Evolutionary conservation across 805 yeast species (phyloP), one percentile per base, ranked within the genome.

Genomic region (Ascoidea rubescens): DNA sequence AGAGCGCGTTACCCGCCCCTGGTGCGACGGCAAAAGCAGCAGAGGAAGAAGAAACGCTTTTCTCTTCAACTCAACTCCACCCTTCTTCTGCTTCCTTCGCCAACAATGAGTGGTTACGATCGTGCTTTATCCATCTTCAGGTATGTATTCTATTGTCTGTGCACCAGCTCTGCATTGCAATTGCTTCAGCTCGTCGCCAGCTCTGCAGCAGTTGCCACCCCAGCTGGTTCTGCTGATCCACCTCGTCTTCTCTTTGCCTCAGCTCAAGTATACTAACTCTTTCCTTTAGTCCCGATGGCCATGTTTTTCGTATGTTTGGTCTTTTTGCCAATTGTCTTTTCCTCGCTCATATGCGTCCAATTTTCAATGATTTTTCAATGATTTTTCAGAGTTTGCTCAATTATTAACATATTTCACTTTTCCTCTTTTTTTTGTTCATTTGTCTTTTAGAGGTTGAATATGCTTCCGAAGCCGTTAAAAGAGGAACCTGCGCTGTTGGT

Each of bases 401-500:
- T 31, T 31, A 8, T 8, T 5, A 14, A 42, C 8, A n/a, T 21
- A n/a, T 30, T 5, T 21, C 3, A 21, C 7, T 46, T 30, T 45
- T 7, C 10, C 8, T 5, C 12, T 6, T 48, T 5, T 51, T 51
- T 58, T 17, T 50, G 50, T 50, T 50, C 44, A 49, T 48, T 42
- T 31, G 32, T 67, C 45, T 52, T 59, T 48, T 63, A 78, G 83
- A 93, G 76, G 99, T 93, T 46, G 98, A 93, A 68, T 93, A 93
- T 63, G 99, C 99, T 31, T 76, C 85, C 45, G 99, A 93, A 67
- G 99, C 99, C 0, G 99, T 93, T 48, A 93, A 91, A 65, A 80
- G 98, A 70, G 99, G 99, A 55, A 93, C 99, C 2, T 88, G 96
- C 66, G 96, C 98, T 1, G 96, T 93, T 48, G 99, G 97, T 46